Evolutionary conservation across 1,284 basidiomycete genomes (phyloP).

Genomic region (Puccinia brachypodii): DNA sequence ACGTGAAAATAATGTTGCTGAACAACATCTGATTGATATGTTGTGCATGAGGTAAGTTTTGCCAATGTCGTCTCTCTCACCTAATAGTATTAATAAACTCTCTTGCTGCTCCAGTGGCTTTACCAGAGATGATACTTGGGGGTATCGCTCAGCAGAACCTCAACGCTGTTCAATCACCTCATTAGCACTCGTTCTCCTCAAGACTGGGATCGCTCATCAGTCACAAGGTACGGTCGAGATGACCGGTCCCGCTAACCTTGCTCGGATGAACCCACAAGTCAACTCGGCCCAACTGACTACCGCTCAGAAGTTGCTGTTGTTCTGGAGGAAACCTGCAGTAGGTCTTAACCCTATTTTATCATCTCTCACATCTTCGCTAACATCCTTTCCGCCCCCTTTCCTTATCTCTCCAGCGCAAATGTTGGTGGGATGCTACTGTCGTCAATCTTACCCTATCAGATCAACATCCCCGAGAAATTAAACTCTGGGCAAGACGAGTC

Average conservation of each 20-base stretch:
- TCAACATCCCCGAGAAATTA: slow-evolving; percentile 66
- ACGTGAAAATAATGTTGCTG: slow-evolving; percentile 98
- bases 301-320: slow-evolving; percentile 92
- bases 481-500: slow-evolving; percentile 95
- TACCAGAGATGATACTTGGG: slow-evolving; percentile 93
- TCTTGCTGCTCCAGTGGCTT: slow-evolving; percentile 70
- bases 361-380: not conserved
- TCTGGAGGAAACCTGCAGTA: slow-evolving; percentile 98
- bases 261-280: slow-evolving; percentile 64
- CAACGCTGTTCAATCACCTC: slow-evolving; percentile 95
- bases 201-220: slow-evolving; percentile 86
- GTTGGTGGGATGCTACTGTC: slow-evolving; percentile 99
- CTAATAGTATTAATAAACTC: too few relatives aligned
- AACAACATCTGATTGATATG: slow-evolving; percentile 99
- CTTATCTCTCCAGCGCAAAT: slow-evolving; percentile 71
- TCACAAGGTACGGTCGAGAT: slow-evolving; percentile 55
- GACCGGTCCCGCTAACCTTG: slow-evolving; percentile 55
- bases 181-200: slow-evolving; percentile 93
- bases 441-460: slow-evolving; percentile 69
- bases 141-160: slow-evolving; percentile 91
- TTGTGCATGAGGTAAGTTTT: slow-evolving; percentile 85
- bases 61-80: not conserved
- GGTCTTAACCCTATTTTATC: slow-evolving; percentile 56
- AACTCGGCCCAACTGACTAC: slow-evolving; percentile 93
- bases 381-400: not conserved